phyloP scores from a whole-genome alignment of 257 asterid species.

The Perilla frutescens region DNA sequence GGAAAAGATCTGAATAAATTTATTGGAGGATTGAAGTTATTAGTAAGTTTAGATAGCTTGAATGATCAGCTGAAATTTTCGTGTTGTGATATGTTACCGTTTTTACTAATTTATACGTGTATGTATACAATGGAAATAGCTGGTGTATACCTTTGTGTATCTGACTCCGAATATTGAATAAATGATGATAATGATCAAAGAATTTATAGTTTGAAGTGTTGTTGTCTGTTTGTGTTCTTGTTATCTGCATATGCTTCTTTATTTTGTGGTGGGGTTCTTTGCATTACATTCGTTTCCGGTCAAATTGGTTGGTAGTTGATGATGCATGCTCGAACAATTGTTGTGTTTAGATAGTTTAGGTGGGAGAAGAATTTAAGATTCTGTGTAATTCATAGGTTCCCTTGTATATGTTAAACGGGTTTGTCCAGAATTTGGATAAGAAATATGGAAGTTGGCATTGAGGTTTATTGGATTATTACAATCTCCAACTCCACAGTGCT shows the following conservation, averaged over 20 bases:
- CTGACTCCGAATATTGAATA: conserved; percentile 25
- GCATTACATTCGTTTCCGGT: not conserved
- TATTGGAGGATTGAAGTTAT: conserved; percentile 14
- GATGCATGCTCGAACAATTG: not conserved
- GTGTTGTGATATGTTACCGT: conserved; percentile 27
- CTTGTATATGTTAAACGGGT: too few relatives aligned
- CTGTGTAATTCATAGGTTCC: conserved; percentile 2
- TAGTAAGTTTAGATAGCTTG: conserved; percentile 53
- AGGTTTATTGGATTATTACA: not conserved
- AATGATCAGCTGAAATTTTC: conserved; percentile 36
- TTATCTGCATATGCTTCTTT: conserved; percentile 23
- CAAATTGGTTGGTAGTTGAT: not conserved
- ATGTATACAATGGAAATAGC: conserved; percentile 28
- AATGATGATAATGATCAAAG: conserved; percentile 19
- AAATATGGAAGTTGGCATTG: not conserved
- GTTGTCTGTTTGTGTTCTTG: conserved; percentile 14
- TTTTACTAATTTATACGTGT: conserved; percentile 37
- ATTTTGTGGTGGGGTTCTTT: not conserved
- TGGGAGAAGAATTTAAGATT: not conserved
- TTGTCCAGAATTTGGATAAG: not conserved
- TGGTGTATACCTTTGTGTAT: conserved; percentile 25
- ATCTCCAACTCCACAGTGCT: not conserved
- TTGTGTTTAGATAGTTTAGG: not conserved
- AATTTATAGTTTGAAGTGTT: conserved; percentile 24
- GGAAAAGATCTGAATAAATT: conserved; percentile 46